These are phyloP conservation scores for Fusarium virguliforme DNA, from an alignment of 2,329 filamentous ascomycete genomes.

Conservation along the genomic window DNA sequence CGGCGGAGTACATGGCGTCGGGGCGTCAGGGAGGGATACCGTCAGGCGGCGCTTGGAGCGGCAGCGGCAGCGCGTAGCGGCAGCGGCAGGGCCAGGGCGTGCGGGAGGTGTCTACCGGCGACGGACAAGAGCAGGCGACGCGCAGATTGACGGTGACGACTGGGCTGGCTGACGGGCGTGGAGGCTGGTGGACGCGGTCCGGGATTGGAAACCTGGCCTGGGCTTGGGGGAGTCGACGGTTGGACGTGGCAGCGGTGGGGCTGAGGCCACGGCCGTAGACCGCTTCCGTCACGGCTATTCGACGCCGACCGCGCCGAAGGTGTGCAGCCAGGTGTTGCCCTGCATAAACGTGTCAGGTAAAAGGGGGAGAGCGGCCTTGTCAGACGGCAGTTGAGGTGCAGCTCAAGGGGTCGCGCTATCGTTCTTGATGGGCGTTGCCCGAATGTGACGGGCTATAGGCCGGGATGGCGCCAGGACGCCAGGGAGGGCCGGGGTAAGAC, in stretches of 20 bases:
- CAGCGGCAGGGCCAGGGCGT: constrained; percentile 18
- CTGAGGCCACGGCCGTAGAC: constrained; percentile 36
- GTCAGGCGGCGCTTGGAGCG: constrained; percentile 45
- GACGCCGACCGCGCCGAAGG: constrained; percentile 38
- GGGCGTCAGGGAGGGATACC: constrained; percentile 30
- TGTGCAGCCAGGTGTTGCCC: constrained; percentile 37
- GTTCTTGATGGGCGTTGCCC: background rate
- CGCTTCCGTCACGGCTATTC: constrained; percentile 46
- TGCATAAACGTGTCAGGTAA: constrained; percentile 39
- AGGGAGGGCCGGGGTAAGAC: constrained; percentile 34
- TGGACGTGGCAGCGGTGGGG: constrained; percentile 49
- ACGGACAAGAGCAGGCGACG: constrained; percentile 33
- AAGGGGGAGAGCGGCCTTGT: background rate
- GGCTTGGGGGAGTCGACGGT: constrained; percentile 37
- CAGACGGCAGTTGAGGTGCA: constrained; percentile 4
- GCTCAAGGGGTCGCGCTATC: no score
- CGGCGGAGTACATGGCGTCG: constrained; percentile 67
- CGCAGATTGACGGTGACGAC: background rate
- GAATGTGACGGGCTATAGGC: constrained; percentile 21
- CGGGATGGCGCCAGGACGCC: constrained; percentile 25
- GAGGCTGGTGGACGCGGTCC: constrained; percentile 51
- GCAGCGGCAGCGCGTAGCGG: constrained; percentile 36
- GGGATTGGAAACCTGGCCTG: constrained; percentile 48
- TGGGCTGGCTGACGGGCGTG: constrained; percentile 31
- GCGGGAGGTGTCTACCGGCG: constrained; percentile 15